phyloP scores from a whole-genome alignment of 257 asterid genomes.

The Gentiana straminea region DNA sequence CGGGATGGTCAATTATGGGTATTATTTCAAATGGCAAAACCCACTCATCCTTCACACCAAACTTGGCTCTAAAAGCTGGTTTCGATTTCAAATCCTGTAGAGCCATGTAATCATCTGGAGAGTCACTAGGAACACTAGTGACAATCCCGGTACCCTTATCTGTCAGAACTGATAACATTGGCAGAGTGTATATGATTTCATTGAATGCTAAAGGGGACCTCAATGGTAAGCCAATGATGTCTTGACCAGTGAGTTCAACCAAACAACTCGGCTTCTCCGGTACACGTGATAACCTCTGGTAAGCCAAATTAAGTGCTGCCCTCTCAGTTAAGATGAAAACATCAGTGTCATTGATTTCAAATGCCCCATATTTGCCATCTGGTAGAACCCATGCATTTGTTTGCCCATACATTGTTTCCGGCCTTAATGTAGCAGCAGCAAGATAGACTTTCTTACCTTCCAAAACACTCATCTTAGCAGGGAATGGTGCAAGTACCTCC shows the following conservation, averaged over 20 bases:
- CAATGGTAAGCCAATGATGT: slow-evolving; percentile 76
- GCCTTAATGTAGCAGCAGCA: slow-evolving; percentile 90
- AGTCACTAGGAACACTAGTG: slow-evolving; percentile 94
- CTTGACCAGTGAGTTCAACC: slow-evolving; percentile 81
- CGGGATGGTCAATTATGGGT: slow-evolving; percentile 86
- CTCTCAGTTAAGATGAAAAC: slow-evolving; percentile 61
- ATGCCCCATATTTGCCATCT: slow-evolving; percentile 88
- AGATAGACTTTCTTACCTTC: slow-evolving; percentile 84
- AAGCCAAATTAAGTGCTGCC: slow-evolving; percentile 91
- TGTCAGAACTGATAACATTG: slow-evolving; percentile 82
- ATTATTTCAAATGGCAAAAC: slow-evolving; percentile 79
- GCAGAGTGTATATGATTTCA: slow-evolving; percentile 70
- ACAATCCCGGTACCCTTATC: slow-evolving; percentile 97
- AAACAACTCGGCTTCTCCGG: slow-evolving; percentile 75
- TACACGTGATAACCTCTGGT: slow-evolving; percentile 61
- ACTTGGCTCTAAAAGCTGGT: slow-evolving; percentile 78
- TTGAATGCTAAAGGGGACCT: slow-evolving; percentile 67
- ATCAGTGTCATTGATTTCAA: slow-evolving; percentile 69
- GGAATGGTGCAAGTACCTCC: slow-evolving; percentile 81
- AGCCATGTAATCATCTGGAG: slow-evolving; percentile 90
- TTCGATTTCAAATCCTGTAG: slow-evolving; percentile 76
- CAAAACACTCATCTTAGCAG: slow-evolving; percentile 55
- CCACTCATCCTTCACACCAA: slow-evolving; percentile 87
- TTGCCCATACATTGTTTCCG: slow-evolving; percentile 94
- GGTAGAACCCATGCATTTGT: slow-evolving; percentile 97